phyloP scores from a whole-genome alignment of 1,139 yeast species.

The Blastobotrys ciferrii region DNA sequence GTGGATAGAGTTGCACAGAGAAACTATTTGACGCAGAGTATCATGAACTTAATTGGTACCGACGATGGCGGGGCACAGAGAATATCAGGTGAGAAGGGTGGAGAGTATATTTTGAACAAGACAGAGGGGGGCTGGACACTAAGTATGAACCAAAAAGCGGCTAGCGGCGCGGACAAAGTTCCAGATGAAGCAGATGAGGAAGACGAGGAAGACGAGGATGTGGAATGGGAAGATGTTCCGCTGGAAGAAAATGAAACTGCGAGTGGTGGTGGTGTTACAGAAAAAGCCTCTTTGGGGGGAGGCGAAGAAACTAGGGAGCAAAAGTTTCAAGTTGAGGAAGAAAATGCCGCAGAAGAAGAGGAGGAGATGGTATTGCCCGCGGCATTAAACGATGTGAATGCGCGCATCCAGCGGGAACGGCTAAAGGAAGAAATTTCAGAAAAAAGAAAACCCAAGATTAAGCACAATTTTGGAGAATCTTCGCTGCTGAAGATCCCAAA shows the following conservation, averaged over 20 bases:
- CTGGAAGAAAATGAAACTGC: conserved; percentile 19
- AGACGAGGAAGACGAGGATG: conserved; percentile 44
- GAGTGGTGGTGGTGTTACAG: no score
- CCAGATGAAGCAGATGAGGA: conserved; percentile 30
- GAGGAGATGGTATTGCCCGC: not conserved
- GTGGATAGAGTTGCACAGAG: conserved; percentile 89
- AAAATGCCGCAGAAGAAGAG: not conserved
- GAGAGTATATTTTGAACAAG: conserved; percentile 71
- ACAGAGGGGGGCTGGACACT: conserved; percentile 88
- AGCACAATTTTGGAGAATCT: not conserved
- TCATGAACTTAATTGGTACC: conserved; percentile 84
- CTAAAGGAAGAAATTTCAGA: not conserved
- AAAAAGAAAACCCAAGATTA: not conserved
- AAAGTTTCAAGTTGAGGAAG: no score
- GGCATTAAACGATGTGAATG: not conserved
- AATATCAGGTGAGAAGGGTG: conserved; percentile 81
- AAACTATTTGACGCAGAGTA: conserved; percentile 81
- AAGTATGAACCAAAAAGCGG: conserved; percentile 46
- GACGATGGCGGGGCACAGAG: conserved; percentile 60
- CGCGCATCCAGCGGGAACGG: conserved; percentile 1
- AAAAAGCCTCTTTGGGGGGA: not conserved
- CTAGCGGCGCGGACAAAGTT: conserved; percentile 20
- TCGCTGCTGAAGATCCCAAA: not conserved
- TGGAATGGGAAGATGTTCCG: conserved; percentile 64
- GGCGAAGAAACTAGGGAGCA: conserved; percentile 1